Conservation (phyloP, 2,329 filamentous ascomycete species). For the Trichoderma hamatum region DNA sequence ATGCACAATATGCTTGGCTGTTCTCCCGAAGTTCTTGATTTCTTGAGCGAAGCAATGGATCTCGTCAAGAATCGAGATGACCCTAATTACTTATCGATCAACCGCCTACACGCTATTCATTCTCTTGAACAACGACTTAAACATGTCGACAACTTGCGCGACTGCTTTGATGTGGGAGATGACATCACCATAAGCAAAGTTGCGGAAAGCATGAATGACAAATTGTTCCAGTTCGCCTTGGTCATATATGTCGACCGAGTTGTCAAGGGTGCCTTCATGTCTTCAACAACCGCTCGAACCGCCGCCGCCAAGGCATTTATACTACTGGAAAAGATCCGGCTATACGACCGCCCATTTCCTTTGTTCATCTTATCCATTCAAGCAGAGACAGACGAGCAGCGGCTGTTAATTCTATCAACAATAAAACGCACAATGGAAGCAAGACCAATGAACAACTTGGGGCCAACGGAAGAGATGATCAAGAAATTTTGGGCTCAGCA, state of each 20-base stretch:
- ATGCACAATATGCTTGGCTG: conserved; percentile 25
- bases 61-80: conserved; percentile 17
- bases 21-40: conserved; percentile 20
- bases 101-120: conserved; percentile 12
- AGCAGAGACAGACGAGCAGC: conserved; percentile 23
- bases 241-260: conserved; percentile 26
- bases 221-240: conserved; percentile 20
- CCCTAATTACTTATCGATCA: conserved; percentile 12
- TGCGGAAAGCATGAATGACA: conserved; percentile 13
- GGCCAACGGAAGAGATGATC: conserved; percentile 19
- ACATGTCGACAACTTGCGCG: conserved; percentile 19
- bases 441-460: conserved; percentile 18
- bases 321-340: conserved; percentile 12
- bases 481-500: conserved; percentile 24
- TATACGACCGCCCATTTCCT: conserved; percentile 21
- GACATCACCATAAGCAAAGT: conserved; percentile 8
- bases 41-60: conserved; percentile 24
- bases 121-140: conserved; percentile 16
- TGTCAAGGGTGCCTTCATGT: conserved; percentile 19
- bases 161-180: conserved; percentile 11
- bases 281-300: not conserved
- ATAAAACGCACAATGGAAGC: conserved; percentile 11
- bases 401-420: conserved; percentile 8
- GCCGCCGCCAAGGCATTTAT: conserved; percentile 21
- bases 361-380: conserved; percentile 19